These are phyloP conservation scores for Chaetomidium leptoderma DNA, from an alignment of 495 filamentous ascomycete species.

Conservation along the genomic window DNA sequence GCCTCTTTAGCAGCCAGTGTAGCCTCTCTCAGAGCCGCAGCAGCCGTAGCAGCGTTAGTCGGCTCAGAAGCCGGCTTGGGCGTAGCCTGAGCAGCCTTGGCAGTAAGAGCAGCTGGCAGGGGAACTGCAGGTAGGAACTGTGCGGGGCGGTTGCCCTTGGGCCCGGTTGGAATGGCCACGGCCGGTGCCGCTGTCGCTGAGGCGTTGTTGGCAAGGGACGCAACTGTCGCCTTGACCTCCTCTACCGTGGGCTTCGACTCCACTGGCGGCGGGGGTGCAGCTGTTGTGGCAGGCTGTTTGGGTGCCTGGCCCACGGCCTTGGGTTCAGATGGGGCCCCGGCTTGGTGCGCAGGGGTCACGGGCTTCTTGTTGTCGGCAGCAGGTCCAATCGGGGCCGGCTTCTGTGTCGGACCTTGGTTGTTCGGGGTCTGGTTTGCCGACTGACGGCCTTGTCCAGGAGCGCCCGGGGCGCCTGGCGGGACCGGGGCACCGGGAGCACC, in stretches of 20 bases:
- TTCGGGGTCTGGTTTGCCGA: conserved; percentile 37
- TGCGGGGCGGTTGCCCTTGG: conserved; percentile 51
- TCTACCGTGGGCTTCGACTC: conserved; percentile 63
- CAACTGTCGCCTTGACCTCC: conserved; percentile 50
- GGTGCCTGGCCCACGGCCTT: conserved; percentile 39
- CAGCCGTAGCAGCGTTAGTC: conserved; percentile 29
- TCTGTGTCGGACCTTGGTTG: conserved; percentile 36
- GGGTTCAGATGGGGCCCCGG: conserved; percentile 37
- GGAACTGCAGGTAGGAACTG: conserved; percentile 53
- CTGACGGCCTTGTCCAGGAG: conserved; percentile 29
- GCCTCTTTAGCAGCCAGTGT: conserved; percentile 80
- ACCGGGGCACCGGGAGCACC: conserved; percentile 35
- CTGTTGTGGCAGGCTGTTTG: conserved; percentile 26
- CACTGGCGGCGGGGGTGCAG: conserved; percentile 57
- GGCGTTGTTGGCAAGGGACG: conserved; percentile 36
- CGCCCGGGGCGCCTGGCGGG: conserved; percentile 30
- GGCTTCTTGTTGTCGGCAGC: conserved; percentile 47
- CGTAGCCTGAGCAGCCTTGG: conserved; percentile 33
- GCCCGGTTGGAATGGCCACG: conserved; percentile 55
- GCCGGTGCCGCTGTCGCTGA: conserved; percentile 31
- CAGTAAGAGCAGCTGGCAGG: conserved; percentile 65
- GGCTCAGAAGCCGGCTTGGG: conserved; percentile 37
- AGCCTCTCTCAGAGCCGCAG: conserved; percentile 56
- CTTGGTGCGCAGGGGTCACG: conserved; percentile 31
- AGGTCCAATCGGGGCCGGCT: conserved; percentile 54